These are phyloP conservation scores for Amaranthus palmeri DNA, from an alignment of 148 eudicot species.

Conservation along the genomic window DNA sequence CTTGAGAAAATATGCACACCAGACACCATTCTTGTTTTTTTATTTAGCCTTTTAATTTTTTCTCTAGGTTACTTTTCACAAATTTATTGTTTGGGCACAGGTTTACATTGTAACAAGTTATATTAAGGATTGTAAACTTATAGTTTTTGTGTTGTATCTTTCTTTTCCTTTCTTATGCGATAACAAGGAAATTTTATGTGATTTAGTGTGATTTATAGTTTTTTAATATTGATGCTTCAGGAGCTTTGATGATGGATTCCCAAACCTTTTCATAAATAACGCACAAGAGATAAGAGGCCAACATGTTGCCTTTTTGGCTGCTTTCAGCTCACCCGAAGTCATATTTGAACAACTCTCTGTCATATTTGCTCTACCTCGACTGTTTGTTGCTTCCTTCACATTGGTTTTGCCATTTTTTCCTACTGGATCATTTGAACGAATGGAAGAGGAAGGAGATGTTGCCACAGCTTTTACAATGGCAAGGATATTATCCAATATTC, in stretches of 20 bases:
- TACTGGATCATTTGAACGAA: slow-evolving; percentile 86
- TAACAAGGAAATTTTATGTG: neutral
- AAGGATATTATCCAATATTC: slow-evolving; percentile 84
- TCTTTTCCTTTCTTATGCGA: neutral
- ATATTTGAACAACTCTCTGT: slow-evolving; percentile 91
- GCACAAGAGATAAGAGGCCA: slow-evolving; percentile 90
- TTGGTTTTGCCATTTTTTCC: slow-evolving; percentile 91
- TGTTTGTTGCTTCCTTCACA: slow-evolving; percentile 83
- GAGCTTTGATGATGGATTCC: slow-evolving; percentile 93
- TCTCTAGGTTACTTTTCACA: no score
- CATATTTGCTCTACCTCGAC: slow-evolving; percentile 80
- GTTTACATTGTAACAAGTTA: no score
- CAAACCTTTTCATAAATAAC: slow-evolving; percentile 87
- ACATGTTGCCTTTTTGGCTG: slow-evolving; percentile 89
- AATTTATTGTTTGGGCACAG: no score
- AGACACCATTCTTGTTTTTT: no score
- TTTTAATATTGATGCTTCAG: slow-evolving; percentile 30
- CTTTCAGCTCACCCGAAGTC: slow-evolving; percentile 82
- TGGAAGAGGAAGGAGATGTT: slow-evolving; percentile 98
- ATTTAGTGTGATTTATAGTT: neutral
- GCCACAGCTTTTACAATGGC: slow-evolving; percentile 99
- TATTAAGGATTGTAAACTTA: neutral
- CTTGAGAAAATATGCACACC: no score
- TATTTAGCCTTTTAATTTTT: no score
- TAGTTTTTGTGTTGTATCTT: neutral